Evolutionary conservation across 768 basidiomycete species (phyloP), one percentile per base, ranked within the genome.

Genomic region (Coprinopsis sp.): DNA sequence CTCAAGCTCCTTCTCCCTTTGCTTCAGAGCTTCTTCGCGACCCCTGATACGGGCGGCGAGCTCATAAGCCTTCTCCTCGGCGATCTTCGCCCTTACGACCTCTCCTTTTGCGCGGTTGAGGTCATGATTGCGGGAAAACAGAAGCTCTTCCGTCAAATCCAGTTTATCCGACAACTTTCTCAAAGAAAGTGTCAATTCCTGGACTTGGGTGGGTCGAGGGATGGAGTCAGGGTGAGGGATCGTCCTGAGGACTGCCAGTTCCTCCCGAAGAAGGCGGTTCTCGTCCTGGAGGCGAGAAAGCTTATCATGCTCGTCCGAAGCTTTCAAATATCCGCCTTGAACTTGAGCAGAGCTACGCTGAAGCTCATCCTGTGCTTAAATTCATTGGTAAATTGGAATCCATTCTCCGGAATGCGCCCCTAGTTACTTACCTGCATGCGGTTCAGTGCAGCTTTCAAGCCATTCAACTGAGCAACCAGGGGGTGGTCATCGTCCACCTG

Each of bases 101-200:
- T 81, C 77, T 23, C 66, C 69, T 22, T 65, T 68, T 0, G 69
- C 60, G 23, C 69, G 55, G 0, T 68, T 60, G 1, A 83, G 64
- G n/a, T 81, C 73, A 0, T 62, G 68, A 0, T 74, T 80, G 19
- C 74, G 74, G 1, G 66, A 58, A 12, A 72, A 59, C 1, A 88
- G 68, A 7, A 74, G 58, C 10, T 72, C 63, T 58, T 90, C 88
- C 0, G 83, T 79, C 8, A 75, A 57, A 0, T 73, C 69, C 16
- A 89, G 73, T 60, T 89, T 83, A 57, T 87, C 81, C 3, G 79
- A 82, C 25, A 87, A 68, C 18, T 75, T 76, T 6, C 87, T 74
- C 22, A 88, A 72, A 0, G 84, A 79, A 7, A 90, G 73, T 0
- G 84, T 81, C 42, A 90, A 72, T 47, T 90, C 65, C 47, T 70